Evolutionary conservation across 1,139 yeast species (phyloP).

Genomic region (Candida albicans): DNA sequence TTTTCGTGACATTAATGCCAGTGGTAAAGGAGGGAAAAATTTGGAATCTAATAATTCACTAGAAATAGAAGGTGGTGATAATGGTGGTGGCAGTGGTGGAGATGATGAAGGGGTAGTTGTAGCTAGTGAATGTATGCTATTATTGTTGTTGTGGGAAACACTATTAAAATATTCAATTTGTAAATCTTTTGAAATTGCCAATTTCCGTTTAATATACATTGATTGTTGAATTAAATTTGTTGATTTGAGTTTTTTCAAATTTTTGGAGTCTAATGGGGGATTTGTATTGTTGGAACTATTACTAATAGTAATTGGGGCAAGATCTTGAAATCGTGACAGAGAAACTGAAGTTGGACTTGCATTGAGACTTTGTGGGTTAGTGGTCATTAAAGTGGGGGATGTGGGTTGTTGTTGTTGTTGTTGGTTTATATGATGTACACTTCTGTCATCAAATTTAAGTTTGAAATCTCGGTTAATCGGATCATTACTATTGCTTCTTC

Average conservation of each 20-base stretch:
- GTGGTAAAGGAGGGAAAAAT: slow-evolving; percentile 9
- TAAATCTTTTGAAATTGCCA: slow-evolving; percentile 39
- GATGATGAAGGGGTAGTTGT: slow-evolving; percentile 12
- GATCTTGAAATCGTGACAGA: slow-evolving; percentile 6
- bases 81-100: slow-evolving; percentile 4
- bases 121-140: neutral
- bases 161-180: slow-evolving; percentile 32
- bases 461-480: slow-evolving; percentile 30
- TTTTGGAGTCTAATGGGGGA: neutral
- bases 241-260: slow-evolving; percentile 15
- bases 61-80: slow-evolving; percentile 2
- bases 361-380: slow-evolving; percentile 21
- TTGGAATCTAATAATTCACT: slow-evolving; percentile 15
- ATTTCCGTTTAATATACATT: slow-evolving; percentile 30
- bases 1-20: slow-evolving; percentile 5
- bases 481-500: slow-evolving; percentile 11
- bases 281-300: neutral
- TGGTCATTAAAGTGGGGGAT: slow-evolving; percentile 17
- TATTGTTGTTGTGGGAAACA: slow-evolving; percentile 1
- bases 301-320: slow-evolving; percentile 8
- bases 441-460: slow-evolving; percentile 28
- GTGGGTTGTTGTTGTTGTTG: slow-evolving; percentile 11
- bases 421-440: slow-evolving; percentile 9
- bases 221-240: slow-evolving; percentile 22
- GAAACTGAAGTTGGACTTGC: slow-evolving; percentile 11